Percentiles rank a stretch among this genome's conserved stretches.
Evolutionary conservation across 2,329 filamentous ascomycete genomes (phyloP).

Genomic region (Zymoseptoria ardabiliae): DNA sequence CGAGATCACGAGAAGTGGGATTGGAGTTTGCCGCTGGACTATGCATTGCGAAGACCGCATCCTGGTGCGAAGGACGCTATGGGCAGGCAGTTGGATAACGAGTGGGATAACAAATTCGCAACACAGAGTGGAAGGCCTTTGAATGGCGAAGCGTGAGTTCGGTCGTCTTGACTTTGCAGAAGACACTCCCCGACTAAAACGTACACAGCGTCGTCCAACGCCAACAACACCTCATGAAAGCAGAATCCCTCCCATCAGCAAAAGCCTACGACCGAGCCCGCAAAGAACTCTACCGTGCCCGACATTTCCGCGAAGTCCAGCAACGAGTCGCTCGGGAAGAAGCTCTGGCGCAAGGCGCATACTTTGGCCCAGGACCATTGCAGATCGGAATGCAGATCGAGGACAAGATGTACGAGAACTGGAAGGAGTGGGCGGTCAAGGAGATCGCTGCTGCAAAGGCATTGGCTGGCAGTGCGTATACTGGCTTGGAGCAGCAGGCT

Average conservation of each 20-base stretch:
- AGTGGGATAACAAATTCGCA: conserved; percentile 39
- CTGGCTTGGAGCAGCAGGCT: conserved; percentile 29
- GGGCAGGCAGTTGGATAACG: conserved; percentile 40
- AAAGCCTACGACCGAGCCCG: conserved; percentile 80
- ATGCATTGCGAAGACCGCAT: conserved; percentile 15
- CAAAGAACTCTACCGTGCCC: conserved; percentile 80
- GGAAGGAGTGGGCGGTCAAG: conserved; percentile 70
- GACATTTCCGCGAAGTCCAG: conserved; percentile 76
- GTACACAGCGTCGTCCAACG: conserved; percentile 74
- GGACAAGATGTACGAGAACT: conserved; percentile 69
- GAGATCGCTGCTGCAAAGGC: conserved; percentile 45
- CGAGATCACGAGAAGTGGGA: conserved; percentile 68
- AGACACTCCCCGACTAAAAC: not conserved
- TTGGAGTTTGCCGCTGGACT: conserved; percentile 55
- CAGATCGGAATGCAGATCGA: conserved; percentile 79
- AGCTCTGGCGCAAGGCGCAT: conserved; percentile 74
- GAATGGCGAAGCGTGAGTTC: conserved; percentile 49
- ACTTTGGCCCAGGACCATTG: conserved; percentile 71
- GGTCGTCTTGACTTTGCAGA: not conserved
- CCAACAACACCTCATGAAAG: conserved; percentile 74
- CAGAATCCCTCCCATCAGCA: conserved; percentile 33
- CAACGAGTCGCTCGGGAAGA: conserved; percentile 80
- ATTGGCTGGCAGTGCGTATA: conserved; percentile 39
- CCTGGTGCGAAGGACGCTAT: conserved; percentile 9
- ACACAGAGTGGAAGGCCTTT: conserved; percentile 67